Evolutionary conservation across 768 basidiomycete species (phyloP).

Genomic region (Tylopilus plumbeoviolaceoides): DNA sequence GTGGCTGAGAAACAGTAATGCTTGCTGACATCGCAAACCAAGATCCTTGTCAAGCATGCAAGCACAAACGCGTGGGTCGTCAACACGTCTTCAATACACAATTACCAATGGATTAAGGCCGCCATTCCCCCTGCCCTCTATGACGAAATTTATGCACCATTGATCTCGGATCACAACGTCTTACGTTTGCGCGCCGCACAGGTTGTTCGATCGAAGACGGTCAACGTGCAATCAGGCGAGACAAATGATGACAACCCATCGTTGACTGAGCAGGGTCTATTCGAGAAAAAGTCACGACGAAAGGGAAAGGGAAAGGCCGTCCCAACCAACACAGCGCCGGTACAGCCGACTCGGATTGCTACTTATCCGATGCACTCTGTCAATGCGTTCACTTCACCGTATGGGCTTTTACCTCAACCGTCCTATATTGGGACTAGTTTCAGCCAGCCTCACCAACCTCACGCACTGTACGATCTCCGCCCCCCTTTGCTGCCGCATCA

Average conservation of each 20-base stretch:
- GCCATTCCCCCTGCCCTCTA: too few relatives aligned
- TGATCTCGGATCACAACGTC: too few relatives aligned
- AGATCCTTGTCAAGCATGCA: too few relatives aligned
- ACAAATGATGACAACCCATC: neutral
- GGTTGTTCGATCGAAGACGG: neutral
- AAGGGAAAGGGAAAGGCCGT: neutral
- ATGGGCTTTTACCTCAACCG: neutral
- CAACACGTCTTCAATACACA: too few relatives aligned
- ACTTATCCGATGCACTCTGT: neutral
- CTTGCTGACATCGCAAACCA: too few relatives aligned
- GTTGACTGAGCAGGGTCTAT: neutral
- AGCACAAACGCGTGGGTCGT: too few relatives aligned
- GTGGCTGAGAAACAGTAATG: too few relatives aligned
- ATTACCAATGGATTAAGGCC: too few relatives aligned
- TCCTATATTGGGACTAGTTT: neutral
- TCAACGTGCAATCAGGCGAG: neutral
- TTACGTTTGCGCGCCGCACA: too few relatives aligned
- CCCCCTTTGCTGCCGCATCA: too few relatives aligned
- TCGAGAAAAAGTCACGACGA: neutral
- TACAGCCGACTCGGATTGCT: neutral
- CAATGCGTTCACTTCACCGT: neutral
- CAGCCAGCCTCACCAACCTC: neutral
- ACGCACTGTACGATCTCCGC: too few relatives aligned
- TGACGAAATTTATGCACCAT: too few relatives aligned
- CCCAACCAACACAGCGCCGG: neutral